Conservation (phyloP, 768 basidiomycete genomes). For the Lepiota venenata region DNA sequence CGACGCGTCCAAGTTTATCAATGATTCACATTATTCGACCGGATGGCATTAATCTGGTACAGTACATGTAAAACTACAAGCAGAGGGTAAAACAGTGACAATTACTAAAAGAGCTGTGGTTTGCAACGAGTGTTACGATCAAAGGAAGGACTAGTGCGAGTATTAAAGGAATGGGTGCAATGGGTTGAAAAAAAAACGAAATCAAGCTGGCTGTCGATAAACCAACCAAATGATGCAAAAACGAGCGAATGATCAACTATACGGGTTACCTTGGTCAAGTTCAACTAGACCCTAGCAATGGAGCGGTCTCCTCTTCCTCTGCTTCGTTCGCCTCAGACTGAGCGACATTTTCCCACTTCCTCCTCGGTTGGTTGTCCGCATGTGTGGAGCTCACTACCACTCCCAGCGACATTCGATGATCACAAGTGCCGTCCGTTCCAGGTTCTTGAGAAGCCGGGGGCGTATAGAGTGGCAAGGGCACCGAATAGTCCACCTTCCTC, state of each 20-base stretch:
- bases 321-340: background rate
- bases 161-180: background rate
- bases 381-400: background rate
- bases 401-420: conserved; percentile 2
- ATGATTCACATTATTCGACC: too few relatives aligned
- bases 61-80: too few relatives aligned
- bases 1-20: background rate
- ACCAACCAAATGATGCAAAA: background rate
- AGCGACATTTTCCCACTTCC: background rate
- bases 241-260: background rate
- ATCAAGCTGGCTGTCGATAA: background rate
- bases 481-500: conserved; percentile 60
- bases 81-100: background rate
- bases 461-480: conserved; percentile 64
- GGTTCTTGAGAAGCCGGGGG: conserved; percentile 24
- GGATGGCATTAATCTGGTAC: too few relatives aligned
- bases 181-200: background rate
- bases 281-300: background rate
- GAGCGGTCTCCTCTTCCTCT: conserved; percentile 7
- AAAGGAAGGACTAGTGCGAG: background rate
- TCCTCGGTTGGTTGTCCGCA: background rate
- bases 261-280: background rate
- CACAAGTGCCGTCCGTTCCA: background rate
- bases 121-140: background rate
- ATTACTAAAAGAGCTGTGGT: background rate